Conservation (phyloP, 1,284 basidiomycete species). For the Papiliotrema fonsecae region DNA sequence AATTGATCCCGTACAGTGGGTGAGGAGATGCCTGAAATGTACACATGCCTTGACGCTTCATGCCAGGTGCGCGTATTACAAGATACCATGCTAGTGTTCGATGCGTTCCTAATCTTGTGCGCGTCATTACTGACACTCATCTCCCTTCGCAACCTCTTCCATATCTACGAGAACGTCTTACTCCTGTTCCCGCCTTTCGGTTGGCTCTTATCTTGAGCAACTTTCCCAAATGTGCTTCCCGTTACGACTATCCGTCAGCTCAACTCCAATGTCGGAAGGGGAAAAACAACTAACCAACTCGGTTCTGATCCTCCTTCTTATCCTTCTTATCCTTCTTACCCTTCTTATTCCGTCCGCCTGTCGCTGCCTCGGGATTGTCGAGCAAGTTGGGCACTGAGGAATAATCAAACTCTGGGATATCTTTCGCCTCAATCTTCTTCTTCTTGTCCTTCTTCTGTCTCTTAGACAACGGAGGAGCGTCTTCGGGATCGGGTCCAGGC, state of each 20-base stretch:
- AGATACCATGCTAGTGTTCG: too few relatives aligned
- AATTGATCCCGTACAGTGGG: not conserved
- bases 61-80: too few relatives aligned
- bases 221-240: slow-evolving; percentile 36
- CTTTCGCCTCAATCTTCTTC: slow-evolving; percentile 23
- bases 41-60: too few relatives aligned
- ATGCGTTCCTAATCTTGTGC: too few relatives aligned
- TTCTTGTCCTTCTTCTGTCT: slow-evolving; percentile 24
- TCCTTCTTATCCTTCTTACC: slow-evolving; percentile 19
- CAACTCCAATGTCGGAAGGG: not conserved
- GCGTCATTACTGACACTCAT: not conserved
- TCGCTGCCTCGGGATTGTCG: slow-evolving; percentile 51
- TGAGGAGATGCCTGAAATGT: too few relatives aligned
- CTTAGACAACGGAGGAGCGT: too few relatives aligned
- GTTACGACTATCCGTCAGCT: slow-evolving; percentile 16
- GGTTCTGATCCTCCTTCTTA: slow-evolving; percentile 39
- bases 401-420: slow-evolving; percentile 67
- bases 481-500: slow-evolving; percentile 6
- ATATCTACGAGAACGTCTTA: slow-evolving; percentile 25
- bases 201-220: slow-evolving; percentile 40
- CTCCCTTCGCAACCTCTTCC: not conserved
- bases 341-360: slow-evolving; percentile 12
- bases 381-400: slow-evolving; percentile 66
- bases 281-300: slow-evolving; percentile 17
- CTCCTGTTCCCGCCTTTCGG: slow-evolving; percentile 43